Evolutionary conservation across 2,329 filamentous ascomycete species (phyloP).

Genomic region (Zymoseptoria pseudotritici): DNA sequence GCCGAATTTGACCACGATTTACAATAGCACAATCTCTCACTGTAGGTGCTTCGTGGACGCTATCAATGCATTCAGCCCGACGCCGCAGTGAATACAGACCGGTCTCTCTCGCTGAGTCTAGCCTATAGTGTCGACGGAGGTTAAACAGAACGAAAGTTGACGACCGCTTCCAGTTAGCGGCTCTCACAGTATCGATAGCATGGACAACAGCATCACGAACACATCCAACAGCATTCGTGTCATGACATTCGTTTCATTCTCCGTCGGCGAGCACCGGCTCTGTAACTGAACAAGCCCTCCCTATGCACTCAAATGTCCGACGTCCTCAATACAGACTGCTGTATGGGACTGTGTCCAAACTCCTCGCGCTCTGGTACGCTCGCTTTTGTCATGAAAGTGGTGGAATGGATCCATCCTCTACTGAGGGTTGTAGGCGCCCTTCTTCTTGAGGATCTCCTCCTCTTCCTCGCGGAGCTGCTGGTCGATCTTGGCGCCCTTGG

Average conservation of each 20-base stretch:
- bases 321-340: background rate
- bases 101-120: no score
- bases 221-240: background rate
- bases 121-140: no score
- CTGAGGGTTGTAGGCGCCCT: slow-evolving; percentile 41
- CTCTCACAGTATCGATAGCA: no score
- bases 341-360: background rate
- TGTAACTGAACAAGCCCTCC: background rate
- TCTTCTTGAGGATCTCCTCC: slow-evolving; percentile 54
- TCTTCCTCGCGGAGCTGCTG: slow-evolving; percentile 62
- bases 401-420: slow-evolving; percentile 7
- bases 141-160: no score
- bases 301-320: background rate
- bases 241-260: background rate
- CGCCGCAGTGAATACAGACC: no score
- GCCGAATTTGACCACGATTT: no score
- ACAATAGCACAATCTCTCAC: no score
- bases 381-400: background rate
- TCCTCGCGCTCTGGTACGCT: background rate
- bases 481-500: slow-evolving; percentile 64
- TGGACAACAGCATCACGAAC: background rate
- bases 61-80: no score
- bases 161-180: no score
- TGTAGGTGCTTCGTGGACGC: no score
- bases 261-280: background rate